These are phyloP conservation scores for Emergomyces pasteurianus DNA, from an alignment of 2,329 filamentous ascomycete genomes.

Conservation along the genomic window DNA sequence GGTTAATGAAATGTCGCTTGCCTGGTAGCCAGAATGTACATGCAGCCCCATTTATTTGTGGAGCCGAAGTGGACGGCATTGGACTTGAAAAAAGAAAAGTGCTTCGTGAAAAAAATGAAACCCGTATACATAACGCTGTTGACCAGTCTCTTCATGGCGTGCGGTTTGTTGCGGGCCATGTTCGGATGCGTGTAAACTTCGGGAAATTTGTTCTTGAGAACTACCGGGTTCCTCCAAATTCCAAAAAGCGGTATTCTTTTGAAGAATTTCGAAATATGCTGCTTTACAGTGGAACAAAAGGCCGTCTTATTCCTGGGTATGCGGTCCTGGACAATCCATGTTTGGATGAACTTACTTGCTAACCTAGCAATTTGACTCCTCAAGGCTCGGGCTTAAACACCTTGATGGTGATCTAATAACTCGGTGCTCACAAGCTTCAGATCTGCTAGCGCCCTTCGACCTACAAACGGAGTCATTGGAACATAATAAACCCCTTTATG, in stretches of 20 bases:
- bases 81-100: slow-evolving; percentile 14
- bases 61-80: slow-evolving; percentile 12
- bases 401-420: slow-evolving; percentile 18
- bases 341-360: not conserved
- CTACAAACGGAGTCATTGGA: slow-evolving; percentile 13
- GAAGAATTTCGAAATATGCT: slow-evolving; percentile 33
- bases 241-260: slow-evolving; percentile 19
- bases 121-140: slow-evolving; percentile 19
- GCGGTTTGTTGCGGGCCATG: slow-evolving; percentile 21
- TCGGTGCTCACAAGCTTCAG: slow-evolving; percentile 18
- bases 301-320: slow-evolving; percentile 28
- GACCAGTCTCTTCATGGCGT: slow-evolving; percentile 22
- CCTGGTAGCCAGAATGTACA: slow-evolving; percentile 4
- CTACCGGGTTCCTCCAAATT: slow-evolving; percentile 20
- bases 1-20: slow-evolving; percentile 13
- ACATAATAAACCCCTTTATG: slow-evolving; percentile 22
- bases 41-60: slow-evolving; percentile 15
- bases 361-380: not conserved
- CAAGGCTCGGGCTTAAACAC: slow-evolving; percentile 16
- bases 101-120: slow-evolving; percentile 20
- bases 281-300: slow-evolving; percentile 23
- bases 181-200: slow-evolving; percentile 33
- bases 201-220: slow-evolving; percentile 29
- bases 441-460: slow-evolving; percentile 20
- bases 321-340: slow-evolving; percentile 1